Evolutionary conservation across 1,284 basidiomycete genomes (phyloP), one percentile per base, ranked within the genome.

Genomic region (Trametes hirsuta): DNA sequence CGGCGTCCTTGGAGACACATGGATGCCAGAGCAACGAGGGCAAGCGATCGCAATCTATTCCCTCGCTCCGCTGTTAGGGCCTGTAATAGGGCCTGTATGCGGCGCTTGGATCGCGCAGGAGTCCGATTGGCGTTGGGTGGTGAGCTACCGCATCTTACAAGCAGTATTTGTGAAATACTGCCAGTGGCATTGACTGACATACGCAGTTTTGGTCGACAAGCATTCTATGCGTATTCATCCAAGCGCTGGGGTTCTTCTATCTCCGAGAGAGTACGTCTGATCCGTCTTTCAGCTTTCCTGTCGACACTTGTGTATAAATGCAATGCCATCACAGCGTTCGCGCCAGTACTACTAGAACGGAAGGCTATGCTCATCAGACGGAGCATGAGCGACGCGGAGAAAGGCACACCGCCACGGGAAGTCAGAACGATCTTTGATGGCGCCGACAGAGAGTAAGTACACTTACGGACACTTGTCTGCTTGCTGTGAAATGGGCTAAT

Each of bases 1-100:
- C 24, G 84, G 82, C 18, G 76, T 81, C 0, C 64, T 86, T 6
- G 77, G 78, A 1, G 84, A 86, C 66, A 68, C 82, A 24, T 86
- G 78, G 72, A 64, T 69, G 6, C 70, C 79, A 2, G 77, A 81
- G 40, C 72, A 83, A 60, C 69, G 81, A 49, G 82, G 82, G 0
- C 71, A 77, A 47, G 80, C 81, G 0, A 75, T 81, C 12, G 77
- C 81, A 1, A 64, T 82, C 6, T 84, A 82, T 64, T 80, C 81
- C 2, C 71, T 83, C 4, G 79, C 79, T 0, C 79, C 79, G 3
- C 61, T 77, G 1, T 67, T 79, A 4, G 79, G 79, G 0, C 81
- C 81, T 0, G 76, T 79, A 11, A 67, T 84, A 36, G 79, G 80
- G 0, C 77, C 77, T 14, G 64, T 75, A 0, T 71, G 74, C 21